Conservation (phyloP, 225 moss, liverwort and hornwort species). For the Neckera pumila region DNA sequence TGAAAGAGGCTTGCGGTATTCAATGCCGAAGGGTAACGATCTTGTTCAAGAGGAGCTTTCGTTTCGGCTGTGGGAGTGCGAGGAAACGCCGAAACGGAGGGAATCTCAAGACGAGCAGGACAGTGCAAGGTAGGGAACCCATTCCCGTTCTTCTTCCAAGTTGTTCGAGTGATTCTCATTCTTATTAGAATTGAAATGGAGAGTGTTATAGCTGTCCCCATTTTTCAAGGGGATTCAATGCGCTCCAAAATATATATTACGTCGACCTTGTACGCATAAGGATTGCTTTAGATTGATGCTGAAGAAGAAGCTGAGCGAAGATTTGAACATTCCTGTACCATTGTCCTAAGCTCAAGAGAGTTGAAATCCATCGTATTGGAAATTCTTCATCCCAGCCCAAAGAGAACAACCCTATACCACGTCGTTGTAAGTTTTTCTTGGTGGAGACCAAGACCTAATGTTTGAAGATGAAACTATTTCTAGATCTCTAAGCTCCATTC, state of each 20-base stretch:
- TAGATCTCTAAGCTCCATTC: not conserved
- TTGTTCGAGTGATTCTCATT: not conserved
- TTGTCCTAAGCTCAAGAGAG: not conserved
- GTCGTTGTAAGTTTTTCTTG: too few species aligned
- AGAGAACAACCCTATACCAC: not conserved
- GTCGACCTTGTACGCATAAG: not conserved
- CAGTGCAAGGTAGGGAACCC: not conserved
- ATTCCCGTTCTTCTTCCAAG: not conserved
- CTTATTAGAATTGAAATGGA: not conserved
- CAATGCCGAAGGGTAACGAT: not conserved
- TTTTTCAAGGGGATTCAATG: not conserved
- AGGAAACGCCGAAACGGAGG: not conserved
- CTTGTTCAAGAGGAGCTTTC: conserved; percentile 10
- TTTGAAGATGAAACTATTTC: not conserved
- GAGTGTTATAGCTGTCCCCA: not conserved
- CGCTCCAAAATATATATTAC: too few species aligned
- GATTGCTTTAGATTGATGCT: not conserved
- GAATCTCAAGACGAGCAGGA: not conserved
- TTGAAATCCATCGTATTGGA: not conserved
- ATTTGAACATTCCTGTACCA: not conserved
- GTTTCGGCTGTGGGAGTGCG: conserved; percentile 18
- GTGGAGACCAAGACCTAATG: not conserved
- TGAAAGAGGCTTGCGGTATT: not conserved
- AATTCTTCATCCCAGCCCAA: not conserved
- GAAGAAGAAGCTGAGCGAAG: not conserved